Evolutionary conservation across 2,329 filamentous ascomycete species (phyloP).

Genomic region (Escovopsis weberi): DNA sequence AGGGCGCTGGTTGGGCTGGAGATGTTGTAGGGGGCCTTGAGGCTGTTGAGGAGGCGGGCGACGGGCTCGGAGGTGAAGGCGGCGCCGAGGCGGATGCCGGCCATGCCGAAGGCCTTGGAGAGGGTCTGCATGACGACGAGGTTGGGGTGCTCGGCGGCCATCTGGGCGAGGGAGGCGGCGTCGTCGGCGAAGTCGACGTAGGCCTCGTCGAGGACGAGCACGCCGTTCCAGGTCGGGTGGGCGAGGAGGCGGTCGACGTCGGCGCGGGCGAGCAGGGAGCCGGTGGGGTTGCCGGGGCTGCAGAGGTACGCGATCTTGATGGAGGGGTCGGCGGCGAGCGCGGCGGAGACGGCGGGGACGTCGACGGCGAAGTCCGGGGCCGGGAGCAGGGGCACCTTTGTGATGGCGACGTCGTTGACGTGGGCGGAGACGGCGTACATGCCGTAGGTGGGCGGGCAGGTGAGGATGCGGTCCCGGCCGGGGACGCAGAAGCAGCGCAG

Average conservation of each 20-base stretch:
- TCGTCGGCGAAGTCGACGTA: slow-evolving; percentile 81
- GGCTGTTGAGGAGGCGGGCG: slow-evolving; percentile 67
- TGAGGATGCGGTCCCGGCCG: slow-evolving; percentile 76
- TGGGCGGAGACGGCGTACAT: slow-evolving; percentile 95
- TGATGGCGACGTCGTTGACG: slow-evolving; percentile 78
- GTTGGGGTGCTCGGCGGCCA: slow-evolving; percentile 86
- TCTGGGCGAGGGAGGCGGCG: slow-evolving; percentile 71
- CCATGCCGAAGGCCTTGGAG: slow-evolving; percentile 94
- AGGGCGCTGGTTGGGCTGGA: slow-evolving; percentile 75
- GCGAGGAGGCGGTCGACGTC: slow-evolving; percentile 61
- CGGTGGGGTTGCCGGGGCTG: slow-evolving; percentile 91
- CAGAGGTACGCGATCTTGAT: slow-evolving; percentile 90
- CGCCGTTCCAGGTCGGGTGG: slow-evolving; percentile 87
- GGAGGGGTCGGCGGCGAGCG: slow-evolving; percentile 41
- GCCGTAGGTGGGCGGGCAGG: slow-evolving; percentile 92
- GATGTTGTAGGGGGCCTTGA: slow-evolving; percentile 96
- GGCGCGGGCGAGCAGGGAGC: slow-evolving; percentile 58
- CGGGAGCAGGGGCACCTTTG: slow-evolving; percentile 68
- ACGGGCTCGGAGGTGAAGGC: slow-evolving; percentile 67
- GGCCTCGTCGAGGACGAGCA: slow-evolving; percentile 87
- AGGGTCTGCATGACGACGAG: slow-evolving; percentile 96
- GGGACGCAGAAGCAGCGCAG: slow-evolving; percentile 87
- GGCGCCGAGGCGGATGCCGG: slow-evolving; percentile 78
- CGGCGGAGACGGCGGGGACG: slow-evolving; percentile 49
- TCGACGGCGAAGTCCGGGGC: slow-evolving; percentile 63